phyloP scores from a whole-genome alignment of 176 grass and related monocot genomes.

The Eleusine indica region DNA sequence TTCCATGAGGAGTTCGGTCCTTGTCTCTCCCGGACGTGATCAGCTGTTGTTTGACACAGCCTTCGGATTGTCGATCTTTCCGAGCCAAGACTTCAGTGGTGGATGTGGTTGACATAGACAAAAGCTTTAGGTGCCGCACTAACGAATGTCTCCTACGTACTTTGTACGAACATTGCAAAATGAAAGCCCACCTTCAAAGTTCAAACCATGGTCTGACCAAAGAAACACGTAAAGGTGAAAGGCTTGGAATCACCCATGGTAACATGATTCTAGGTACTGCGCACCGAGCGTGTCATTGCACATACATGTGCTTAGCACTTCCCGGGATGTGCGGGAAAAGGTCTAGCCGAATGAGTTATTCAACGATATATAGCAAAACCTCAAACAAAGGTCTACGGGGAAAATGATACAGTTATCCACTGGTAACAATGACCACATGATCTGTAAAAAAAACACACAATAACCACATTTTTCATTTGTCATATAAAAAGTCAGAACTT shows the following conservation, averaged over 20 bases:
- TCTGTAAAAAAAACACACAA: too few relatives aligned
- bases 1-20: conserved; percentile 39
- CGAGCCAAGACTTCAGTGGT: conserved; percentile 1
- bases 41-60: conserved; percentile 8
- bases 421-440: not conserved
- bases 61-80: not conserved
- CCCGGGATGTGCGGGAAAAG: not conserved
- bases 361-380: not conserved
- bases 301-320: not conserved
- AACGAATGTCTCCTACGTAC: not conserved
- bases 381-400: not conserved
- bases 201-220: not conserved
- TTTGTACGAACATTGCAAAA: not conserved
- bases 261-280: not conserved
- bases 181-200: not conserved
- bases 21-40: conserved; percentile 25
- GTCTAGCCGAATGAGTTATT: not conserved
- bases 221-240: not conserved
- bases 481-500: not conserved
- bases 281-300: not conserved
- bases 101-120: conserved; percentile 5
- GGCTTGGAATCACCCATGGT: not conserved
- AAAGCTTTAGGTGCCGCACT: conserved; percentile 32
- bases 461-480: not conserved
- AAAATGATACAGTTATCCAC: not conserved